phyloP scores from a whole-genome alignment of 176 grass and related monocot species.

The Puccinellia tenuiflora region DNA sequence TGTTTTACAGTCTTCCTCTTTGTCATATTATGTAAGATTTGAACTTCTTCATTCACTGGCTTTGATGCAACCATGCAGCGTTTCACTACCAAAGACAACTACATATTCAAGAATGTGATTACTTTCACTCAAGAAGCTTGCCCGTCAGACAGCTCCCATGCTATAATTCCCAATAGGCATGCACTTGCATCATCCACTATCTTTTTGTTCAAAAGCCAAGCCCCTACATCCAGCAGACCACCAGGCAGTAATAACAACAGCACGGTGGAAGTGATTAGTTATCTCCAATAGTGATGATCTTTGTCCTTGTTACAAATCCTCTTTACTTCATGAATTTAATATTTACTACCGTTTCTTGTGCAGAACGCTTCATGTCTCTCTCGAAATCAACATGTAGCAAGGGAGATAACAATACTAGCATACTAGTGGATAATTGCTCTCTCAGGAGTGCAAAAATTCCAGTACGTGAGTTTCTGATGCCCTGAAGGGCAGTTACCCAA shows the following conservation, averaged over 20 bases:
- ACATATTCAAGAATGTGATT: conserved; percentile 19
- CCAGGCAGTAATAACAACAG: conserved; percentile 43
- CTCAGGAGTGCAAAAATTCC: conserved; percentile 2
- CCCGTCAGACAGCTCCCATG: neutral
- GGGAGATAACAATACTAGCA: conserved; percentile 8
- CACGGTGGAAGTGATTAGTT: conserved; percentile 34
- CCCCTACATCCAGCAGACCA: conserved; percentile 31
- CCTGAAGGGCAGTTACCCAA: conserved; percentile 1
- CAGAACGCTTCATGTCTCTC: conserved; percentile 30
- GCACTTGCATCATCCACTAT: conserved; percentile 21
- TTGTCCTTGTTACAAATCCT: conserved; percentile 20
- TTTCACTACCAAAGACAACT: conserved; percentile 1
- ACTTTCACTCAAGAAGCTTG: neutral
- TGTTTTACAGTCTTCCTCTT: neutral
- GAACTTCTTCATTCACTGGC: neutral
- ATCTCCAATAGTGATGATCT: conserved; percentile 16
- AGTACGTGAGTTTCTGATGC: conserved; percentile 3
- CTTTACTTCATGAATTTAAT: conserved; percentile 26
- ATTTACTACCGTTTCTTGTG: conserved; percentile 32
- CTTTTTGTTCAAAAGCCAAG: conserved; percentile 23
- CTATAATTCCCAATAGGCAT: conserved; percentile 17
- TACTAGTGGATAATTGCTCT: conserved; percentile 8
- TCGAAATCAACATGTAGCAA: conserved; percentile 13
- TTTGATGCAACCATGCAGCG: conserved; percentile 21
- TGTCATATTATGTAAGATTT: neutral